Percentiles rank a stretch among this genome's conserved stretches.
These are phyloP conservation scores for Penicillium frequentans DNA, from an alignment of 2,329 filamentous ascomycete species.

Conservation along the genomic window DNA sequence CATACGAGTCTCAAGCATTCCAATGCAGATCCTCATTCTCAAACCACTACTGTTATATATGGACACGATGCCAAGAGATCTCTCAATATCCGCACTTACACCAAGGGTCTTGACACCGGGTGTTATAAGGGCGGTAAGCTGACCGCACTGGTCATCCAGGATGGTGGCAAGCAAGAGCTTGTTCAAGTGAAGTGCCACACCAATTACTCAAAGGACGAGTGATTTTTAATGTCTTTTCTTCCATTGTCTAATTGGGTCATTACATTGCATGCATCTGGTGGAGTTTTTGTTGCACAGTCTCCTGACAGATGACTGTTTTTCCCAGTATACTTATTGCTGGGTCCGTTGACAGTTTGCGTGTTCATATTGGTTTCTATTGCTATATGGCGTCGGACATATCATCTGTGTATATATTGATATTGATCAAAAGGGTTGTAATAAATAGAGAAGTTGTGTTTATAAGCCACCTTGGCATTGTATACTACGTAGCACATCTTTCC, in stretches of 20 bases:
- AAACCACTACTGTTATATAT: conserved; percentile 72
- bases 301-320: neutral
- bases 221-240: neutral
- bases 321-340: neutral
- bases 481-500: too few relatives aligned
- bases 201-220: conserved; percentile 26
- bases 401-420: neutral
- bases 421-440: neutral
- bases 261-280: conserved; percentile 5
- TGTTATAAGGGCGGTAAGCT: conserved; percentile 76
- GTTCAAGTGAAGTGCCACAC: conserved; percentile 44
- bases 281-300: neutral
- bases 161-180: conserved; percentile 44
- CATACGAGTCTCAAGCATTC: conserved; percentile 19
- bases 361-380: neutral
- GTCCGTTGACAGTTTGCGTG: neutral
- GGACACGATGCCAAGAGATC: conserved; percentile 80
- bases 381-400: neutral
- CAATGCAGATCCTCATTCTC: conserved; percentile 18
- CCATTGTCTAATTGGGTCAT: neutral
- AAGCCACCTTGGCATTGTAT: neutral
- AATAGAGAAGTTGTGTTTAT: neutral
- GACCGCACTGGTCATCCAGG: conserved; percentile 74
- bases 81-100: conserved; percentile 66
- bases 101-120: conserved; percentile 80